phyloP scores from a whole-genome alignment of 176 grass and related monocot species.

The Triticum monococcum region DNA sequence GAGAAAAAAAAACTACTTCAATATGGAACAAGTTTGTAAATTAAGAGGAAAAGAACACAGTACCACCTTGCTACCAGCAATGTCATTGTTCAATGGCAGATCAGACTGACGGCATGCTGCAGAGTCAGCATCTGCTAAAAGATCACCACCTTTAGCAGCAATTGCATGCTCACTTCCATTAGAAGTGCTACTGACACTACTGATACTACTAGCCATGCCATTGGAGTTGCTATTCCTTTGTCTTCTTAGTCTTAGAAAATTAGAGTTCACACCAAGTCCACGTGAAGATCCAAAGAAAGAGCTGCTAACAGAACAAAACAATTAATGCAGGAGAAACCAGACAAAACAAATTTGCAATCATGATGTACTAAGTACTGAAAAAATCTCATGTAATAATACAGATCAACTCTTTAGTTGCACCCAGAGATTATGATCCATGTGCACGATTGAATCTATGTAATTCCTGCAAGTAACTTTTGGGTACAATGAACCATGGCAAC shows the following conservation, averaged over 20 bases:
- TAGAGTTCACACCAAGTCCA: conserved; percentile 74
- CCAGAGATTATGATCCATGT: not conserved
- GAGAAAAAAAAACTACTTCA: not conserved
- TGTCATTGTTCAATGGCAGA: conserved; percentile 58
- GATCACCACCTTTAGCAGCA: conserved; percentile 76
- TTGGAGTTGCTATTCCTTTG: conserved; percentile 60
- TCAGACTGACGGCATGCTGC: conserved; percentile 63
- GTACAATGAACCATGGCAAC: conserved; percentile 7
- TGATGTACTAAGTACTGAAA: not conserved
- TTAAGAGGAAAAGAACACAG: conserved; percentile 2
- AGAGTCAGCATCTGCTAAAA: conserved; percentile 92
- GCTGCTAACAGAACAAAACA: conserved; percentile 48
- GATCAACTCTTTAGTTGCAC: not conserved
- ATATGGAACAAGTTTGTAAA: conserved; percentile 5
- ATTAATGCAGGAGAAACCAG: conserved; percentile 16
- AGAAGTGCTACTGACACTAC: conserved; percentile 82
- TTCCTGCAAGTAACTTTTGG: not conserved
- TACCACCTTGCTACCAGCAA: conserved; percentile 55
- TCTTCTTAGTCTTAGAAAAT: conserved; percentile 67
- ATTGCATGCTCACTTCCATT: conserved; percentile 66
- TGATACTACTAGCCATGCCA: conserved; percentile 75
- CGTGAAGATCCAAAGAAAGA: conserved; percentile 62
- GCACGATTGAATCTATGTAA: not conserved
- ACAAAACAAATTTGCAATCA: not conserved
- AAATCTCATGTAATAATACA: not conserved